These are phyloP conservation scores for Teratosphaeriaceae sp. DNA, from an alignment of 2,329 filamentous ascomycete species.

Conservation along the genomic window DNA sequence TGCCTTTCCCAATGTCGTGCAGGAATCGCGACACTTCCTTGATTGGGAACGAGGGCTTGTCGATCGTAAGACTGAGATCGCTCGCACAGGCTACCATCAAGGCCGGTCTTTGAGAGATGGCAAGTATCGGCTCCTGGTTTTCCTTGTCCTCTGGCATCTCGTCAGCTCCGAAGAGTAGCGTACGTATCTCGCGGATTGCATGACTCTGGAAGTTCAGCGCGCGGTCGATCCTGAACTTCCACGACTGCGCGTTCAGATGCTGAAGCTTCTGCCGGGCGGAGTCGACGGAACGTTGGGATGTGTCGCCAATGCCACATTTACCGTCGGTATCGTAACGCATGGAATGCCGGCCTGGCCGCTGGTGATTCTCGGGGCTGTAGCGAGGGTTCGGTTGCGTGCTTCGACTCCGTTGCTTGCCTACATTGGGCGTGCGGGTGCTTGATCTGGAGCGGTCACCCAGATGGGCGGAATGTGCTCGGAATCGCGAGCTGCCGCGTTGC, in stretches of 20 bases:
- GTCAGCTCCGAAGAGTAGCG: slow-evolving; percentile 74
- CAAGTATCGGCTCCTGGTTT: slow-evolving; percentile 77
- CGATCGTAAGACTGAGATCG: slow-evolving; percentile 76
- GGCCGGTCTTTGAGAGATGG: slow-evolving; percentile 76
- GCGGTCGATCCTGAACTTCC: slow-evolving; percentile 84
- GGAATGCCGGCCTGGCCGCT: slow-evolving; percentile 31
- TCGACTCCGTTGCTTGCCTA: slow-evolving; percentile 32
- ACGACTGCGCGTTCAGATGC: slow-evolving; percentile 77
- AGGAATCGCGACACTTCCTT: slow-evolving; percentile 77
- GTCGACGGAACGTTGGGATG: slow-evolving; percentile 63
- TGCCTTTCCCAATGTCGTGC: slow-evolving; percentile 88
- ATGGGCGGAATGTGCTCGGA: slow-evolving; percentile 48
- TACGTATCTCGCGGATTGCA: slow-evolving; percentile 71
- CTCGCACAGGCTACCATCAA: slow-evolving; percentile 74
- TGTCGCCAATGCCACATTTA: slow-evolving; percentile 63
- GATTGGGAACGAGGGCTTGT: slow-evolving; percentile 88
- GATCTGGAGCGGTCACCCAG: slow-evolving; percentile 34
- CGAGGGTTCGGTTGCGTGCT: slow-evolving; percentile 25
- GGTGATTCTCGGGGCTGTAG: slow-evolving; percentile 19
- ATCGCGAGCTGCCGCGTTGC: slow-evolving; percentile 44
- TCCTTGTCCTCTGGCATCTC: slow-evolving; percentile 74
- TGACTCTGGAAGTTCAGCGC: slow-evolving; percentile 62
- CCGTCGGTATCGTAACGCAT: slow-evolving; percentile 73
- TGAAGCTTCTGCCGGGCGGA: slow-evolving; percentile 72
- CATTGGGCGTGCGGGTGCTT: slow-evolving; percentile 11